These are phyloP conservation scores for Proliferodiscus dingleyae DNA, from an alignment of 2,329 filamentous ascomycete species.

Conservation along the genomic window DNA sequence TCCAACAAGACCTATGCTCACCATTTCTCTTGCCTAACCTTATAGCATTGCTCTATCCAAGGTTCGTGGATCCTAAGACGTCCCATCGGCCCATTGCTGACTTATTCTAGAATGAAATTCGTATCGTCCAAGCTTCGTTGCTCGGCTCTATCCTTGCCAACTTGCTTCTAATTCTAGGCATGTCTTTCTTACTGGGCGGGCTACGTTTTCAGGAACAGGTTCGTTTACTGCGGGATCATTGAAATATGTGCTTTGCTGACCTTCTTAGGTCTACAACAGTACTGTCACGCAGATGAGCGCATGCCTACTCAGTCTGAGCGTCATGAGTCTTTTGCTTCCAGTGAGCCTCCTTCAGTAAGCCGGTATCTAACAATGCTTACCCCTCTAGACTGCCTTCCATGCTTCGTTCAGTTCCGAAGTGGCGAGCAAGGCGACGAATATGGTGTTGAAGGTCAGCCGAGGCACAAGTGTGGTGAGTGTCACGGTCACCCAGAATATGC, in stretches of 20 bases:
- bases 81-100: conserved; percentile 20
- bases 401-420: conserved; percentile 66
- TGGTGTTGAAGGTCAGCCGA: conserved; percentile 79
- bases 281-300: conserved; percentile 96
- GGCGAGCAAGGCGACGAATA: conserved; percentile 51
- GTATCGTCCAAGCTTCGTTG: conserved; percentile 86
- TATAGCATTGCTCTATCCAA: conserved; percentile 70
- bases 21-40: conserved; percentile 25
- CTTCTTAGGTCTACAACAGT: conserved; percentile 74
- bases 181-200: conserved; percentile 85
- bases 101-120: conserved; percentile 65
- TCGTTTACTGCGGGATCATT: conserved; percentile 21
- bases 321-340: conserved; percentile 81
- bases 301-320: conserved; percentile 82
- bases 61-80: conserved; percentile 33
- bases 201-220: conserved; percentile 83
- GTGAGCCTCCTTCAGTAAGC: conserved; percentile 41
- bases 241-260: conserved; percentile 9
- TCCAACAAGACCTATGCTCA: conserved; percentile 35
- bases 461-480: conserved; percentile 75
- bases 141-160: conserved; percentile 88
- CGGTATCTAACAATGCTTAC: conserved; percentile 2
- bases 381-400: conserved; percentile 74
- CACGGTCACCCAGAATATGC: neutral
- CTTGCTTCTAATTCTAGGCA: conserved; percentile 81